These are phyloP conservation scores for Pharnaceum exiguum DNA, from an alignment of 148 eudicot species.

Conservation along the genomic window DNA sequence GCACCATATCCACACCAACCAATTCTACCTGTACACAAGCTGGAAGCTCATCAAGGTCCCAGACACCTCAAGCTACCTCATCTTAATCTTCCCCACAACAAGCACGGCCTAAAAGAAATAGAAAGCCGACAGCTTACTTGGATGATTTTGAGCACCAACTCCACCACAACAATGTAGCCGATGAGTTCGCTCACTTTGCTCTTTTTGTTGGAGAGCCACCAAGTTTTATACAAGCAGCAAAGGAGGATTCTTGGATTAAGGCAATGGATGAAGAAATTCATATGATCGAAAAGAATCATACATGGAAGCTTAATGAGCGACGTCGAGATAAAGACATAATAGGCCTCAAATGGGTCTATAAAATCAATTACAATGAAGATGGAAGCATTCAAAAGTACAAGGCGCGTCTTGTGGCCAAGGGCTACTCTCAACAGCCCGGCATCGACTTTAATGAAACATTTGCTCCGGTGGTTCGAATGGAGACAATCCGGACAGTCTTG, in stretches of 20 bases:
- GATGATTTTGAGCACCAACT: neutral
- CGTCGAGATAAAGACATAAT: constrained; percentile 4
- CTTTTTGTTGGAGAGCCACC: neutral
- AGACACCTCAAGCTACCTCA: neutral
- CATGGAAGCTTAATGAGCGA: no score
- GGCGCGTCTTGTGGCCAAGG: constrained; percentile 7
- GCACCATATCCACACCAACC: neutral
- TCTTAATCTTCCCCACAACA: neutral
- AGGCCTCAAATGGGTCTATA: constrained; percentile 22
- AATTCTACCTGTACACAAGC: neutral
- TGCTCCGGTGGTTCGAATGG: constrained; percentile 8
- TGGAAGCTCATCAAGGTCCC: neutral
- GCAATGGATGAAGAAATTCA: neutral
- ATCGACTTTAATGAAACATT: constrained; percentile 4
- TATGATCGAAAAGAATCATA: no score
- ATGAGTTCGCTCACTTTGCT: no score
- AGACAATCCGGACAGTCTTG: neutral
- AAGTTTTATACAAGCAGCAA: neutral
- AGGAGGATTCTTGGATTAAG: neutral
- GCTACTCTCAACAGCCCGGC: neutral
- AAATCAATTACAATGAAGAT: constrained; percentile 5
- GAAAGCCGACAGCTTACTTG: neutral
- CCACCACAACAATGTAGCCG: neutral
- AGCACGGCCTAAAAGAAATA: neutral
- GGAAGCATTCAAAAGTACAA: constrained; percentile 8